Evolutionary conservation across 306 rosid species (phyloP), one percentile per base, ranked within the genome.

Genomic region (Vigna mungo): DNA sequence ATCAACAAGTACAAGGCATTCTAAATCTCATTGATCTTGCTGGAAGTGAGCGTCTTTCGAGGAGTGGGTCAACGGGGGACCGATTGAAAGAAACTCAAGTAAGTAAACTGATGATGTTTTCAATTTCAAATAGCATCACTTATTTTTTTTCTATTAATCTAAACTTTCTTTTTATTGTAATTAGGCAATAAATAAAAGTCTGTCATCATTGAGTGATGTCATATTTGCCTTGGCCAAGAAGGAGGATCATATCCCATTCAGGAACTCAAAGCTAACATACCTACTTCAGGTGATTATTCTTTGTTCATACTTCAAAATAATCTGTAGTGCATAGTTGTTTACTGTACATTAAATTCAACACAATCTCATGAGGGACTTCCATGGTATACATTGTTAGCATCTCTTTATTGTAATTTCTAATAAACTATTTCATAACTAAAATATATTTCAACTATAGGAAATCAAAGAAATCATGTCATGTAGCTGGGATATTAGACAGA

Each of bases 81-180:
- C 99, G 97, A 71, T 77, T 95, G 79, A 92, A 82, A 84, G 99
- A 95, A 87, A 95, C 99, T 79, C 99, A 95, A 85, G 99, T 95
- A 87, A 72, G 80, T 68, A 14, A 68, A 74, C 37, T 62, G 65
- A 9, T 82, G 15, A 56, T 25, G 15, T 47, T 54, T 76, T 61
- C n/a, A 13, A 15, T 62, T 67, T 46, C 49, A 55, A 36, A 60
- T 77, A 25, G 52, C 65, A 66, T 36, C 46, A 20, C 58, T 78
- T 53, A 6, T 74, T 65, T 78, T 21, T 27, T 81, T 74, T 44
- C 59, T 10, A 41, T 21, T 62, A 34, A 46, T 75, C 55, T 51
- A 59, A 37, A 49, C 36, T 64, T 76, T 84, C 75, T 60, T 58
- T 82, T 65, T 25, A 32, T 65, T 75, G 16, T 48, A 49, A 58